These are phyloP conservation scores for Gaeumannomyces sp. DNA, from an alignment of 2,329 filamentous ascomycete genomes.

Conservation along the genomic window DNA sequence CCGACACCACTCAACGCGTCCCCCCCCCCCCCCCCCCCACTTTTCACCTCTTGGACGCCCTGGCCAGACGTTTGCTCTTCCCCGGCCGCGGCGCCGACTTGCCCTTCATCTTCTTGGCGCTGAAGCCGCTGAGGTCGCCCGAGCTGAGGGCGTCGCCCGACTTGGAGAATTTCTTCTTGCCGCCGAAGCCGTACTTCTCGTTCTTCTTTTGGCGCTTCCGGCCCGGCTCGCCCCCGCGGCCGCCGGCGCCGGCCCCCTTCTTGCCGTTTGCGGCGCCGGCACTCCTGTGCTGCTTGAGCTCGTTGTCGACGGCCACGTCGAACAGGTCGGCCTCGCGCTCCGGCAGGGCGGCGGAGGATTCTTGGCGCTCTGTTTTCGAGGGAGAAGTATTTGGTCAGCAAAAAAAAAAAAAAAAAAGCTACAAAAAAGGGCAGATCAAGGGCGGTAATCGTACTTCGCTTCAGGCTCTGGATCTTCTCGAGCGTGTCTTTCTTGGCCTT, in stretches of 20 bases:
- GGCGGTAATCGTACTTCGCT: slow-evolving; percentile 69
- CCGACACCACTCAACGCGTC: too few species aligned
- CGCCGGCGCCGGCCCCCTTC: slow-evolving; percentile 31
- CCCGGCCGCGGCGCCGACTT: slow-evolving; percentile 36
- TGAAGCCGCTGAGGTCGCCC: slow-evolving; percentile 75
- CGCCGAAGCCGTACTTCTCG: slow-evolving; percentile 89
- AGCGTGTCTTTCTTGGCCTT: slow-evolving; percentile 90
- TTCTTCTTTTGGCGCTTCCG: slow-evolving; percentile 89
- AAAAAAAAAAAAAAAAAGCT: slow-evolving; percentile 8
- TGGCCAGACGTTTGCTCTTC: slow-evolving; percentile 45
- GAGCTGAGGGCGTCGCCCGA: slow-evolving; percentile 82
- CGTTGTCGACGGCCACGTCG: slow-evolving; percentile 76
- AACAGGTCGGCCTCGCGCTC: slow-evolving; percentile 82
- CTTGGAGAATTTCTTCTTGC: slow-evolving; percentile 89
- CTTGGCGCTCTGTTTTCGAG: slow-evolving; percentile 67
- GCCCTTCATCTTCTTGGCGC: slow-evolving; percentile 78
- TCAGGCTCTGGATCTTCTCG: slow-evolving; percentile 90
- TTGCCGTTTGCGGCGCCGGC: slow-evolving; percentile 25
- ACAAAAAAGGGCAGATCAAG: too few species aligned
- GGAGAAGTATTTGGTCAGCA: slow-evolving; percentile 12
- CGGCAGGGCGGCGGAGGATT: slow-evolving; percentile 53
- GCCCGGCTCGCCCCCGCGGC: slow-evolving; percentile 39
- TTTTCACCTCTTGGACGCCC: slow-evolving; percentile 29
- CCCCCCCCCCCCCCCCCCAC: neutral
- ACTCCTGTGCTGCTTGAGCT: slow-evolving; percentile 41